A percentile compares a stretch with the other conserved stretches of the same genome.
These are phyloP conservation scores for Paxillus involutus DNA, from an alignment of 768 basidiomycete species.

Conservation along the genomic window DNA sequence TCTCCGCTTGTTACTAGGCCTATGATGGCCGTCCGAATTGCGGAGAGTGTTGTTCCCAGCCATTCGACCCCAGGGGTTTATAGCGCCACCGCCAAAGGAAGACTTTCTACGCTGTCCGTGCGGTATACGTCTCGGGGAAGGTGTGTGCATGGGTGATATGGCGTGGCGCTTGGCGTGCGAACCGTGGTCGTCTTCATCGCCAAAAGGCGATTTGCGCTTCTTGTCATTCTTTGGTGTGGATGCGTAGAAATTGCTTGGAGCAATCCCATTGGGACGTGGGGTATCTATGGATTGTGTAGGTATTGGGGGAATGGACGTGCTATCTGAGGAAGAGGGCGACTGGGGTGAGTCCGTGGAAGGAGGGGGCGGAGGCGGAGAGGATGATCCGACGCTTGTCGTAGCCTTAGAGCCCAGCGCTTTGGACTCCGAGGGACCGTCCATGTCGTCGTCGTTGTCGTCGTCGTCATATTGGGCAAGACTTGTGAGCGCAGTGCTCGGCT, in stretches of 20 bases:
- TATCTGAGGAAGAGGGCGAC: constrained; percentile 31
- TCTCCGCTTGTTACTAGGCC: constrained; percentile 32
- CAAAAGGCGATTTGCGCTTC: constrained; percentile 42
- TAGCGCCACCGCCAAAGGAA: constrained; percentile 29
- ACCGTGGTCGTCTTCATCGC: constrained; percentile 28
- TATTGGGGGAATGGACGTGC: constrained; percentile 18
- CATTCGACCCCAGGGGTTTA: constrained; percentile 37
- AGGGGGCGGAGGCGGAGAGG: constrained; percentile 26
- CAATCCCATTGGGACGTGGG: constrained; percentile 24
- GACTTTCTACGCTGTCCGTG: constrained; percentile 26
- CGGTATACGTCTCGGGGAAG: constrained; percentile 22
- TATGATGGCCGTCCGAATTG: constrained; percentile 22
- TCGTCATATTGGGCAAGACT: constrained; percentile 42
- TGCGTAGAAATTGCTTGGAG: constrained; percentile 41
- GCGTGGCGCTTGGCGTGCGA: constrained; percentile 19
- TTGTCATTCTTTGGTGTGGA: constrained; percentile 24
- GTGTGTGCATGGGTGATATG: constrained; percentile 19
- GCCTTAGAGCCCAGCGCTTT: constrained; percentile 16
- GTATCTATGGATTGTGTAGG: constrained; percentile 20
- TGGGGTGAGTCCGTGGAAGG: constrained; percentile 33
- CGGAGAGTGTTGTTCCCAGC: constrained; percentile 35
- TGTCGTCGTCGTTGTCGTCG: constrained; percentile 36
- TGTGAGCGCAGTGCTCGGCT: constrained; percentile 34
- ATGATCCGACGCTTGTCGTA: constrained; percentile 21
- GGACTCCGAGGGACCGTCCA: constrained; percentile 17